Evolutionary conservation across 352 stramenopile genomes (phyloP).

Genomic region (Phytophthora pseudosyringae): DNA sequence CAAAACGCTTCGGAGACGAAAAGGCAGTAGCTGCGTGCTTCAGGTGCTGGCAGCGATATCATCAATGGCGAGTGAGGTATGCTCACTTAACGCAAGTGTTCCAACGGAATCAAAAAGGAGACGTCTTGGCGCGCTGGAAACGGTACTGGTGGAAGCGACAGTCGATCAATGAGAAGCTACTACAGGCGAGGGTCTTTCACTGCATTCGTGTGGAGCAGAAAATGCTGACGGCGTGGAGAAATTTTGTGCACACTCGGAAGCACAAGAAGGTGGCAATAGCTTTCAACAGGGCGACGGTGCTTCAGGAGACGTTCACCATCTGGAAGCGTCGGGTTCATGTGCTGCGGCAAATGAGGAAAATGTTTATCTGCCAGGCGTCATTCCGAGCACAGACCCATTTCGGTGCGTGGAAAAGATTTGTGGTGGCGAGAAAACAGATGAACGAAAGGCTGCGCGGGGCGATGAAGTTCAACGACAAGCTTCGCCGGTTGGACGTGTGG

Average conservation of each 20-base stretch:
- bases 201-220: slow-evolving; percentile 26
- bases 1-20: background rate
- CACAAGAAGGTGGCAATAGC: slow-evolving; percentile 11
- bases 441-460: slow-evolving; percentile 33
- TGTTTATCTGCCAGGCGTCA: slow-evolving; percentile 44
- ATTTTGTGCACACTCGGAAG: slow-evolving; percentile 10
- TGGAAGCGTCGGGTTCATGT: slow-evolving; percentile 42
- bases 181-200: slow-evolving; percentile 35
- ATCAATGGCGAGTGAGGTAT: slow-evolving; percentile 35
- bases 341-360: slow-evolving; percentile 42
- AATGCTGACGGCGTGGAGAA: slow-evolving; percentile 8
- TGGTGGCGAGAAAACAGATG: slow-evolving; percentile 31
- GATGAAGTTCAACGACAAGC: slow-evolving; percentile 38
- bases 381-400: slow-evolving; percentile 53
- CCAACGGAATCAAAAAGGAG: slow-evolving; percentile 31
- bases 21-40: slow-evolving; percentile 16
- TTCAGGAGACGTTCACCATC: slow-evolving; percentile 2
- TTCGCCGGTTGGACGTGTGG: slow-evolving; percentile 40
- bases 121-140: slow-evolving; percentile 43
- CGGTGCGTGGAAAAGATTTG: slow-evolving; percentile 48
- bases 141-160: slow-evolving; percentile 22
- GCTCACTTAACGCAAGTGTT: slow-evolving; percentile 35
- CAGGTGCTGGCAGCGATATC: slow-evolving; percentile 29
- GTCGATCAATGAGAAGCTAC: slow-evolving; percentile 6
- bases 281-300: slow-evolving; percentile 18